phyloP scores from a whole-genome alignment of 441 rosid genomes.

The Erodium trifolium region DNA sequence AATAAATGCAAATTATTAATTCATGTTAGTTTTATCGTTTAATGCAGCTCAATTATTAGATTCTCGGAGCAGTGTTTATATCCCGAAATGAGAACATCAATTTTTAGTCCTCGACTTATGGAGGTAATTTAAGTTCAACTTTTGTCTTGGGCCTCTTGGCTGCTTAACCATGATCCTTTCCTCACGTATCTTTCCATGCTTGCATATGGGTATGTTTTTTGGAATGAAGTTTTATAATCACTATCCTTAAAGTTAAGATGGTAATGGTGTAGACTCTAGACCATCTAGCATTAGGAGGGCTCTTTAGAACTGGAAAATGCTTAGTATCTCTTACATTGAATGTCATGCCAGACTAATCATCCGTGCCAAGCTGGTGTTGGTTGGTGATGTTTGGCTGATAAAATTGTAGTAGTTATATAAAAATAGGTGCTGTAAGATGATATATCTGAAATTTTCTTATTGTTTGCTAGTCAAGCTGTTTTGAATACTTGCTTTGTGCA shows the following conservation, averaged over 20 bases:
- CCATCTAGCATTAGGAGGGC: background rate
- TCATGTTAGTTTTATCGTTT: constrained; percentile 17
- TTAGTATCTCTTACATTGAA: background rate
- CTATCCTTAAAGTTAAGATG: background rate
- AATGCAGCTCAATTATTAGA: constrained; percentile 64
- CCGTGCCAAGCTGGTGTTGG: background rate
- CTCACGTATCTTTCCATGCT: constrained; percentile 11
- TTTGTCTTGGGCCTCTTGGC: background rate
- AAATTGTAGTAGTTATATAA: background rate
- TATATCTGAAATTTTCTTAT: background rate
- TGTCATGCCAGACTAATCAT: background rate
- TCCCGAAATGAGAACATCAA: constrained; percentile 55
- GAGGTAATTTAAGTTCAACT: constrained; percentile 44
- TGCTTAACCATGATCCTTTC: constrained; percentile 13
- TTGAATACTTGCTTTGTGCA: constrained; percentile 30
- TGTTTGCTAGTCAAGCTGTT: constrained; percentile 15
- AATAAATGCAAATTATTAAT: background rate
- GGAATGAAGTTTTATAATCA: background rate
- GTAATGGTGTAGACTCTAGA: background rate
- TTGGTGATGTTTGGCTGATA: background rate
- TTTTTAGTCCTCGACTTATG: constrained; percentile 98
- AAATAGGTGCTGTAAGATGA: background rate
- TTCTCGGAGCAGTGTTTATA: constrained; percentile 77
- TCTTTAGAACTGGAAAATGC: background rate
- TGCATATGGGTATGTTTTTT: background rate